Evolutionary conservation across 2,329 filamentous ascomycete species (phyloP), one percentile per base, ranked within the genome.

Genomic region (Geosmithia flava): DNA sequence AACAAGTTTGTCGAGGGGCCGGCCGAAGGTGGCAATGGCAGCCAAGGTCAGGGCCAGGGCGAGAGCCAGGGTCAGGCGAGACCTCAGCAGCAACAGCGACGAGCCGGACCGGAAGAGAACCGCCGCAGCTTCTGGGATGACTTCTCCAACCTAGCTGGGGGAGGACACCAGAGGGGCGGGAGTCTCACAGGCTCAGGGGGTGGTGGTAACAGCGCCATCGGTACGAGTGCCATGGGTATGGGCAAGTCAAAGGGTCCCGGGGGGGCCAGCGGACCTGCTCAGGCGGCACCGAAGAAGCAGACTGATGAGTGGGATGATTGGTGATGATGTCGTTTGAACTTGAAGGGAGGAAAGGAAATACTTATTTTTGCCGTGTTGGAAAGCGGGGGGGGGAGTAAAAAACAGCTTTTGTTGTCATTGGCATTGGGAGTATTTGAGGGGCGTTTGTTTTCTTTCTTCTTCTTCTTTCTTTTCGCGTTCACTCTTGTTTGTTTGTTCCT

Each of bases 91-190:
- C 42, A 56, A 58, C 48, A 52, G 55, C 50, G 59, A 67, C 49
- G 60, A 65, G 49, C 67, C 59, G 48, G 69, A 64, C 49, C 80
- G 47, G 73, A 81, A 58, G 73, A 71, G 74, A 84, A 63, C 76
- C 85, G 83, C 65, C 84, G 84, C 61, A 84, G 86, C 55, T 95
- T 95, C 66, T 96, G 90, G 90, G 90, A 95, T 62, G 84, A 85
- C 55, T 95, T 97, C 65, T 83, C 88, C 0, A 79, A 76, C 27
- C 64, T 83, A 23, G 83, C 80, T 0, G 76, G 83, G 66, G 71
- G 77, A 57, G 65, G 68, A 50, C 65, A 68, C 53, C 61, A 61
- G 41, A 37, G 33, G 33, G 15, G 15, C 3, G 3, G 6, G 33
- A 37, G 33, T 11, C 10, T 16, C 33, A 16, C 6, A 3, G 11